Percentiles rank a stretch among this genome's conserved stretches.
These are phyloP conservation scores for Haplographium delicatum DNA, from an alignment of 495 filamentous ascomycete species.

Conservation along the genomic window DNA sequence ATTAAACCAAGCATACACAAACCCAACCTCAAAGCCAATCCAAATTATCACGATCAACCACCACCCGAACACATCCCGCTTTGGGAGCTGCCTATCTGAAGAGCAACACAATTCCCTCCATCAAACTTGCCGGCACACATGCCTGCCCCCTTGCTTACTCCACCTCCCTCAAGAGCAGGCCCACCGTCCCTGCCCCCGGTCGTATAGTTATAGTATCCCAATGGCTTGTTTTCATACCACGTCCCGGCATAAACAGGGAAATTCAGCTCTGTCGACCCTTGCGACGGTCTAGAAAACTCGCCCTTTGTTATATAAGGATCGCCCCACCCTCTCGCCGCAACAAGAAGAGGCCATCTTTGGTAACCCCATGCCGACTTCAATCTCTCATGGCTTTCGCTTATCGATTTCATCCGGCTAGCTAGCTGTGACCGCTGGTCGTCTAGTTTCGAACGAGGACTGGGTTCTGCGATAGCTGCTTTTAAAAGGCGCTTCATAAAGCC, in stretches of 20 bases:
- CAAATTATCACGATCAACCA: no score
- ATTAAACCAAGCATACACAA: no score
- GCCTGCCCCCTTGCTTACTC: neutral
- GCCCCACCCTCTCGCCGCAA: neutral
- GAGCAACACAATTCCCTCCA: neutral
- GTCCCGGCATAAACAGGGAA: slow-evolving; percentile 5
- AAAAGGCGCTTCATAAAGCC: neutral
- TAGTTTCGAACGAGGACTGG: neutral
- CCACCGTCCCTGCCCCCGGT: neutral
- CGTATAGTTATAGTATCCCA: slow-evolving; percentile 4
- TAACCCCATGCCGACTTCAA: neutral
- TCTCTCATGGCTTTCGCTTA: neutral
- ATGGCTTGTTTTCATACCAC: neutral
- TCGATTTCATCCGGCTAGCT: neutral
- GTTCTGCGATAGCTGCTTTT: neutral
- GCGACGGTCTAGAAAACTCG: neutral
- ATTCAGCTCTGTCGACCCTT: neutral
- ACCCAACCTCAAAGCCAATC: no score
- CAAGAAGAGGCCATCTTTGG: neutral
- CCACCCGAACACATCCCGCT: no score
- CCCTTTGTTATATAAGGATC: neutral
- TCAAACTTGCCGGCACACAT: slow-evolving; percentile 1
- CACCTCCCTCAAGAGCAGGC: neutral
- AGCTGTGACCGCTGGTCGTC: neutral
- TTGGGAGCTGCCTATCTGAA: neutral